Evolutionary conservation across 768 basidiomycete species (phyloP).

Genomic region (Daedalea quercina): DNA sequence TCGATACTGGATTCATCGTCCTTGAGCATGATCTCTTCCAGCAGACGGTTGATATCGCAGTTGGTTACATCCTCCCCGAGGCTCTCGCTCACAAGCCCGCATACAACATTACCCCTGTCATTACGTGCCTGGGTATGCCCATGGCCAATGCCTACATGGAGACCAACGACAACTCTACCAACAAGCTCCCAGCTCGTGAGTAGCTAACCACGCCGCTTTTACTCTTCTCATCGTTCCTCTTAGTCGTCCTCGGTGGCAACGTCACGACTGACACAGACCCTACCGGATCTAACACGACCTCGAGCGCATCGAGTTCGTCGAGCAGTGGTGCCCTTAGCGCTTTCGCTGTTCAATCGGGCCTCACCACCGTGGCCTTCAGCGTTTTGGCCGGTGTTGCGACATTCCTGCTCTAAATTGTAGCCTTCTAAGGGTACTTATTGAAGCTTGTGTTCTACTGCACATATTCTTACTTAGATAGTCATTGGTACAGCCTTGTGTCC

Average conservation of each 20-base stretch:
- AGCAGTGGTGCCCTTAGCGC: slow-evolving; percentile 10
- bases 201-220: background rate
- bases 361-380: slow-evolving; percentile 5
- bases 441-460: too few relatives aligned
- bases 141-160: slow-evolving; percentile 72
- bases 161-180: slow-evolving; percentile 65
- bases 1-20: slow-evolving; percentile 80
- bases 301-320: slow-evolving; percentile 6
- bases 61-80: slow-evolving; percentile 80
- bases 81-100: slow-evolving; percentile 59
- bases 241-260: slow-evolving; percentile 9
- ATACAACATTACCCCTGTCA: slow-evolving; percentile 69
- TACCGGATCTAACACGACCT: slow-evolving; percentile 16
- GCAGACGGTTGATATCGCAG: slow-evolving; percentile 79
- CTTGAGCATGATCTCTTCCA: slow-evolving; percentile 85
- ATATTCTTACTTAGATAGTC: background rate
- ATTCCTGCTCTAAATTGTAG: slow-evolving; percentile 8
- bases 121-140: slow-evolving; percentile 54
- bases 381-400: slow-evolving; percentile 6
- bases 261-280: slow-evolving; percentile 26
- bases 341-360: slow-evolving; percentile 1
- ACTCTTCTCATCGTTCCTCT: background rate
- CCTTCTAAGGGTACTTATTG: too few relatives aligned
- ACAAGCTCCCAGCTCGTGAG: slow-evolving; percentile 37
- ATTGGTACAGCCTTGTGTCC: background rate